A percentile compares a stretch with the other conserved stretches of the same genome.
Conservation (phyloP, 805 yeast species). For the Sungouiozyma intestinalis region DNA sequence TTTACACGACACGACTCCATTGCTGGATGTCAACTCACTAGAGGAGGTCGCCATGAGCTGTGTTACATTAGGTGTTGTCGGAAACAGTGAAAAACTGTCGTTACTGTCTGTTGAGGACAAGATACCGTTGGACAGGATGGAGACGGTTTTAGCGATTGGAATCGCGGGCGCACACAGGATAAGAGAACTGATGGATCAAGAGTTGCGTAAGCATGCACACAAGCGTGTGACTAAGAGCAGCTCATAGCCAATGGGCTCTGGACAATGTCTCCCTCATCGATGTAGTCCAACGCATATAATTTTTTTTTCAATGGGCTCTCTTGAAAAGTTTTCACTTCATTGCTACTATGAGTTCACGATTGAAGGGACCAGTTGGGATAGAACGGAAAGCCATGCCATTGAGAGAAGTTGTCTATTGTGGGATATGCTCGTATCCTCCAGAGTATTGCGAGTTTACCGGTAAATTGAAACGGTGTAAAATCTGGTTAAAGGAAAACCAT, state of each 20-base stretch:
- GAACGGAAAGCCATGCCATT: conserved; percentile 10
- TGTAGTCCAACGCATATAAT: not conserved
- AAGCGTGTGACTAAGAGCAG: conserved; percentile 32
- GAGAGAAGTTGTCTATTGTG: conserved; percentile 53
- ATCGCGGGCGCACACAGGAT: conserved; percentile 79
- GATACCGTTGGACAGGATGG: conserved; percentile 73
- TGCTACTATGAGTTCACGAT: not conserved
- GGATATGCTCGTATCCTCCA: conserved; percentile 73
- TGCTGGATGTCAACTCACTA: conserved; percentile 69
- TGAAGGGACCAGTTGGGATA: not conserved
- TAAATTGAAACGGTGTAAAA: conserved; percentile 68
- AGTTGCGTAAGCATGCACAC: conserved; percentile 67
- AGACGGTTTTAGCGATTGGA: conserved; percentile 66
- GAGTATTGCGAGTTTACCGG: conserved; percentile 91
- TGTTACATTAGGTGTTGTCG: conserved; percentile 76
- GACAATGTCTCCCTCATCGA: too few species aligned
- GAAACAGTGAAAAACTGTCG: conserved; percentile 69
- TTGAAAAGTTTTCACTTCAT: not conserved
- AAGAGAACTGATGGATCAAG: conserved; percentile 76
- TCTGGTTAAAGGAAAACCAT: conserved; percentile 60
- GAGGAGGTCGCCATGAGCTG: conserved; percentile 80
- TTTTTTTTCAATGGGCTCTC: not conserved
- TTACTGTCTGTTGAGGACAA: conserved; percentile 71
- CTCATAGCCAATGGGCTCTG: not conserved
- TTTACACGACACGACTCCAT: conserved; percentile 61